Percentiles rank a stretch among this genome's conserved stretches.
Evolutionary conservation across 169 alveolate species (phyloP).

Genomic region (Plasmodium gonderi): DNA sequence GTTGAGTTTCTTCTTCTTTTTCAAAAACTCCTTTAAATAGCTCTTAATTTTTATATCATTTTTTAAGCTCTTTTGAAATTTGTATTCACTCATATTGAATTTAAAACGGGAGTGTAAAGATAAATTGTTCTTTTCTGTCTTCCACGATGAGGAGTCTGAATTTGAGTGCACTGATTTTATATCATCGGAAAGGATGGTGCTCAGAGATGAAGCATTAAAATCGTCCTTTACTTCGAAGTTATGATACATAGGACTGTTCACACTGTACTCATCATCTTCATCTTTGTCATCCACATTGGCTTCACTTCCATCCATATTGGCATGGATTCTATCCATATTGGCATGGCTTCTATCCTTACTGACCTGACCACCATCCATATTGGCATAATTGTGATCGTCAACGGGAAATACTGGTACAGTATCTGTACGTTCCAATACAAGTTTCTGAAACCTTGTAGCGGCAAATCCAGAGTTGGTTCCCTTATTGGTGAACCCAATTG

Average conservation of each 20-base stretch:
- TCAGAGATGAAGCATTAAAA: not conserved
- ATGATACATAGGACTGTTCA: not conserved
- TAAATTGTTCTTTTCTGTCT: not conserved
- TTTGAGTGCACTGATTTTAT: not conserved
- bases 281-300: not conserved
- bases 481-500: not conserved
- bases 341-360: too few relatives aligned
- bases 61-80: constrained; percentile 9
- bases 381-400: not conserved
- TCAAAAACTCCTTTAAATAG: constrained; percentile 18
- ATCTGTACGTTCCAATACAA: not conserved
- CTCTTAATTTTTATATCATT: constrained; percentile 18
- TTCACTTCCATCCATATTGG: too few relatives aligned
- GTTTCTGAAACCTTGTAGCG: not conserved
- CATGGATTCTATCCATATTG: too few relatives aligned
- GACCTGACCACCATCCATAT: too few relatives aligned
- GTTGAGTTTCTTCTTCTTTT: constrained; percentile 23
- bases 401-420: not conserved
- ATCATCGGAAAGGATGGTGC: constrained; percentile 6
- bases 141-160: not conserved
- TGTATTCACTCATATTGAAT: not conserved
- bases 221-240: not conserved
- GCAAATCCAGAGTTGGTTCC: not conserved
- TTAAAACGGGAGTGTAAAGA: not conserved
- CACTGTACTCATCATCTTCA: not conserved